Percentiles rank a stretch among this genome's conserved stretches.
Conservation (phyloP, 2,329 filamentous ascomycete species). For the Thielaviopsis musarum region DNA sequence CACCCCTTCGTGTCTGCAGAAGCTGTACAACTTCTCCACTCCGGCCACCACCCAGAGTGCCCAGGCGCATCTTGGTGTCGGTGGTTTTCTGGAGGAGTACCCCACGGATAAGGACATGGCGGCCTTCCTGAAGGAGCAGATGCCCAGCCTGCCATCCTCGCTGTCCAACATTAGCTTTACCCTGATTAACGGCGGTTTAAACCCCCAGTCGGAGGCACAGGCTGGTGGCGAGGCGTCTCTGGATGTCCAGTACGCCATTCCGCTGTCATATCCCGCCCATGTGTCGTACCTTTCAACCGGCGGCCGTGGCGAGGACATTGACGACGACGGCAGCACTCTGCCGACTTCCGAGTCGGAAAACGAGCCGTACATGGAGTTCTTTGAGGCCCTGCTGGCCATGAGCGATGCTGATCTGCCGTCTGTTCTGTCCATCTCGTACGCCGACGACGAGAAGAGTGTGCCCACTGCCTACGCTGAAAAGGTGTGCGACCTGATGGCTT, state of each 20-base stretch:
- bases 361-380: slow-evolving; percentile 39
- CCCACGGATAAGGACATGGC: slow-evolving; percentile 27
- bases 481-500: slow-evolving; percentile 36
- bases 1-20: slow-evolving; percentile 25
- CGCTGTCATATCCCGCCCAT: slow-evolving; percentile 27
- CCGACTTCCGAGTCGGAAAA: slow-evolving; percentile 24
- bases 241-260: slow-evolving; percentile 32
- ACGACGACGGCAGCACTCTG: slow-evolving; percentile 21
- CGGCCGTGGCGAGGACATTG: slow-evolving; percentile 27
- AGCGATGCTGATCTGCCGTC: slow-evolving; percentile 31
- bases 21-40: slow-evolving; percentile 30
- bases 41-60: slow-evolving; percentile 12
- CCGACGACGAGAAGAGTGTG: slow-evolving; percentile 39
- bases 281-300: slow-evolving; percentile 29
- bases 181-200: slow-evolving; percentile 27
- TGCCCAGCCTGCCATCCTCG: slow-evolving; percentile 21
- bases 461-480: slow-evolving; percentile 32
- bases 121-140: slow-evolving; percentile 22
- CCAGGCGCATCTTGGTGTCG: slow-evolving; percentile 25
- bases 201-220: slow-evolving; percentile 22
- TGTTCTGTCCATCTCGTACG: slow-evolving; percentile 40
- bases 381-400: slow-evolving; percentile 31
- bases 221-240: slow-evolving; percentile 30
- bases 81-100: slow-evolving; percentile 33
- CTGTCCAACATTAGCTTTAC: slow-evolving; percentile 25